Base-by-base conservation (phyloP, 192 early-diverging fungal genomes). In the Coemansia sp. region DNA sequence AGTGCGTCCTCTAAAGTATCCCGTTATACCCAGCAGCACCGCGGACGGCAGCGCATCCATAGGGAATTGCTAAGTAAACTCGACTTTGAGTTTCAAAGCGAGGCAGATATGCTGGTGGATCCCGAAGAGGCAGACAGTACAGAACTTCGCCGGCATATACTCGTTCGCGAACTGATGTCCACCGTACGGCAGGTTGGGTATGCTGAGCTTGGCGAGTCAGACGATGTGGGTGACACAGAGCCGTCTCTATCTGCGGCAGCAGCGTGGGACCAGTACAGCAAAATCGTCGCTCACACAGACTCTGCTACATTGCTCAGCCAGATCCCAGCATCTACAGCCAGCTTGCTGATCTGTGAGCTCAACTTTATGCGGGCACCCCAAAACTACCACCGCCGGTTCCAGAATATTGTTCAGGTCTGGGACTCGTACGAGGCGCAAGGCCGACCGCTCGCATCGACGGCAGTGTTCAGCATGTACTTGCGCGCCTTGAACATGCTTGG, bases 401-500 rank as follows among this genome's bases (percentile, higher is more conserved):
- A 66, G 21, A 41, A 55, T n/a, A 67, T 75, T n/a, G 56, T 80
- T 2, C 56, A 49, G 41, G 62, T 79, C 19, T 73, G 70, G 43
- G 23, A 17, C 59, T 72, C 71, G 55, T 62, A 47, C 39, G 38
- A 43, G 8, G 22, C 17, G 4, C 37, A 54, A 12, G 72, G 50
- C 11, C 60, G 63, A 12, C 58, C 77, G 48, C 58, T 71, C 53
- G 24, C 38, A 5, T 25, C 39, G 11, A 49, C 62, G 10, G n/a
- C 62, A 12, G 57, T 65, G 19, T 74, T 80, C 11, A 47, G 58
- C 32, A 49, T 71, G 53, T 75, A 75, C 49, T 56, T 80, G 35
- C 72, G 77, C 8, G 77, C 77, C 6, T 45, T 80, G 24, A 80
- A 80, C 59, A 68, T 63, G 50, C 68, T 71, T 2, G 65, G 72